Evolutionary conservation across 2,329 filamentous ascomycete genomes (phyloP).

Genomic region (Coccinonectria pachysandricola): DNA sequence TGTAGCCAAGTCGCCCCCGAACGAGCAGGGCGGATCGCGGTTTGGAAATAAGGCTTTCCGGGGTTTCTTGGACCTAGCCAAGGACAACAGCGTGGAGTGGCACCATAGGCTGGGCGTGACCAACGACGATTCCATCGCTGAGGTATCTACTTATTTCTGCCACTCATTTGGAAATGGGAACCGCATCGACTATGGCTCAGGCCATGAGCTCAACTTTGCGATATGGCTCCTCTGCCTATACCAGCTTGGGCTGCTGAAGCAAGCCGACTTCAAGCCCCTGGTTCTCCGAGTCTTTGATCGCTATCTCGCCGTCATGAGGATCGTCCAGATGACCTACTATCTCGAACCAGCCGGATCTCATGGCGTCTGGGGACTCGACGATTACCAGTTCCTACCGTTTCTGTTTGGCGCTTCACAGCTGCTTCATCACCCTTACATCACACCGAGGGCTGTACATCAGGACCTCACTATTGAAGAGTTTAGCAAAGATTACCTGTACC

Average conservation of each 20-base stretch:
- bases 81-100: conserved; percentile 48
- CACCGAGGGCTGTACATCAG: conserved; percentile 75
- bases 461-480: conserved; percentile 80
- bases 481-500: conserved; percentile 72
- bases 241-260: conserved; percentile 57
- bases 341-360: conserved; percentile 94
- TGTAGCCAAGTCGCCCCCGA: conserved; percentile 60
- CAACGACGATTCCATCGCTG: conserved; percentile 45
- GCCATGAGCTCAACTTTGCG: conserved; percentile 94
- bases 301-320: conserved; percentile 80
- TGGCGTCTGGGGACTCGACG: conserved; percentile 94
- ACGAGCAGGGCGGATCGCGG: conserved; percentile 77
- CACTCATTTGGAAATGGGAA: conserved; percentile 78
- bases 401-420: conserved; percentile 89
- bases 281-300: conserved; percentile 69
- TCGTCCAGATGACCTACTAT: conserved; percentile 85
- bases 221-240: conserved; percentile 95
- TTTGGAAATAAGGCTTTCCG: conserved; percentile 94
- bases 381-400: conserved; percentile 95
- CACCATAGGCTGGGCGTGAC: conserved; percentile 49
- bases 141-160: conserved; percentile 69
- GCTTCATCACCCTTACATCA: conserved; percentile 72
- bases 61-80: conserved; percentile 62
- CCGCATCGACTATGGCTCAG: conserved; percentile 92
- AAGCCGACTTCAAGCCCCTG: conserved; percentile 59